These are phyloP conservation scores for Pichia sp. DNA, from an alignment of 1,139 yeast genomes.

Conservation along the genomic window DNA sequence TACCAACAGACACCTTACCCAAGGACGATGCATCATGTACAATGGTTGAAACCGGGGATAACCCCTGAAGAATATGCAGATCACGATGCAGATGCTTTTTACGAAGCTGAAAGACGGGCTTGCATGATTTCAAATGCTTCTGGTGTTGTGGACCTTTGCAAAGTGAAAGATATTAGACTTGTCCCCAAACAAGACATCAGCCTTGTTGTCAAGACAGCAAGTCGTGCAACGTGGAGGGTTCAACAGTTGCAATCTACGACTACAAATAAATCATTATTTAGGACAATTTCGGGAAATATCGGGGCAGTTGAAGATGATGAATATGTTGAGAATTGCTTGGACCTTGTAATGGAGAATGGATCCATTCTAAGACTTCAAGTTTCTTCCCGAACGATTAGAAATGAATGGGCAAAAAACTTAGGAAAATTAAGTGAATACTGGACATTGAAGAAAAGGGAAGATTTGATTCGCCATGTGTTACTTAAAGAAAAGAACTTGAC, in stretches of 20 bases:
- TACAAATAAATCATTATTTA: conserved; percentile 8
- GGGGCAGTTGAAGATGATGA: conserved; percentile 31
- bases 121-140: conserved; percentile 54
- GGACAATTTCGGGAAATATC: background rate
- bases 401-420: conserved; percentile 62
- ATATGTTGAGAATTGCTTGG: conserved; percentile 46
- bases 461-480: conserved; percentile 36
- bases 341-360: conserved; percentile 47
- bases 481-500: conserved; percentile 46
- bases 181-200: conserved; percentile 32
- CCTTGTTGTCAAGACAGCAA: conserved; percentile 37
- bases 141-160: conserved; percentile 57
- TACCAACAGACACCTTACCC: conserved; percentile 38
- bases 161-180: conserved; percentile 39
- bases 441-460: conserved; percentile 45
- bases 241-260: background rate
- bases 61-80: conserved; percentile 39
- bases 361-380: conserved; percentile 54
- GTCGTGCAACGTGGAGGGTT: conserved; percentile 41
- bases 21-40: conserved; percentile 43
- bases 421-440: conserved; percentile 51
- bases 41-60: conserved; percentile 50
- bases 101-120: conserved; percentile 60
- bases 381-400: conserved; percentile 43
- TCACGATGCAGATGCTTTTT: conserved; percentile 54